Evolutionary conservation across 2,329 filamentous ascomycete genomes (phyloP), one percentile per base, ranked within the genome.

Genomic region (Calonectria ilicicola): DNA sequence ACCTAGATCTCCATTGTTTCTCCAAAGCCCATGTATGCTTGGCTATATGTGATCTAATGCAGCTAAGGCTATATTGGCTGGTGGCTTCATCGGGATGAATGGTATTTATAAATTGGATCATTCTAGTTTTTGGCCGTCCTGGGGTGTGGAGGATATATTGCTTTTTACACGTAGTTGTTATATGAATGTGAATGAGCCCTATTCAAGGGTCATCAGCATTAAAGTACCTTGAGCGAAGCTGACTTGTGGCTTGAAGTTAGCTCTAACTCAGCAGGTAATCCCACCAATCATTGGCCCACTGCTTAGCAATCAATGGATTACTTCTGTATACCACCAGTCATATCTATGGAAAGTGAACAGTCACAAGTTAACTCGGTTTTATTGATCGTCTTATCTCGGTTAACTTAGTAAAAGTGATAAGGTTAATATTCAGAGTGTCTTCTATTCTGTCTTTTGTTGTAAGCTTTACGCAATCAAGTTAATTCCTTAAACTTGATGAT

Each of bases 401-500:
- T 19, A 2, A 10, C 2, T 56, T 56, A n/a, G 9, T 14, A 46
- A n/a, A 38, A n/a, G 19, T 21, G 19, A 56, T 27, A 12, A 53
- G 27, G 21, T 17, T 21, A n/a, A 35, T 7, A 5, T 5, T 1
- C 0, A 12, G n/a, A 5, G 1, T 10, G 8, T 5, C 10, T 19
- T 15, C 15, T 10, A 38, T 12, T 56, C 29, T 21, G 10, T 0
- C 4, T 56, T 15, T 15, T n/a, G 15, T 35, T 6, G 32, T 21
- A 26, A 1, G 3, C 14, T n/a, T n/a, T n/a, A 26, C 8, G 1
- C 7, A 5, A 2, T 7, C 26, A 60, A 19, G 21, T 3, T 21
- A 70, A 19, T 27, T 65, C 47, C 32, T 70, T 70, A 5, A 60
- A 63, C n/a, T 65, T 71, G 14, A 74, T 8, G 2, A 75, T 63